Evolutionary conservation across 345 rosid genomes (phyloP).

Genomic region (Salix suchowensis): DNA sequence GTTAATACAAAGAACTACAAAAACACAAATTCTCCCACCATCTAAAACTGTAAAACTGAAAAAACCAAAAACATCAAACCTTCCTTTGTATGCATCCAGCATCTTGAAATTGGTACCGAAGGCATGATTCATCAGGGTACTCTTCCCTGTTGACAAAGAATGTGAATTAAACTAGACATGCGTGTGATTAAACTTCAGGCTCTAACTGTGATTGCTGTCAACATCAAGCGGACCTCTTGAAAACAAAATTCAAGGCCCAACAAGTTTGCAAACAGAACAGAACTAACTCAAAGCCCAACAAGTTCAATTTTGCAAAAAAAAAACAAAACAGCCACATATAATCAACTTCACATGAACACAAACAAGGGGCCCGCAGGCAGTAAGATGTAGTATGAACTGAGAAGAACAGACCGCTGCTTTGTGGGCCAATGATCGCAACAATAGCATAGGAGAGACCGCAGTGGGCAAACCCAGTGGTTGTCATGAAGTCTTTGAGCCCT

Average conservation of each 20-base stretch:
- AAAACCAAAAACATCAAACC: too few species aligned
- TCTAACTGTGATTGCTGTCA: too few species aligned
- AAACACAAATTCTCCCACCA: too few species aligned
- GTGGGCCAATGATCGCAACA: conserved; percentile 82
- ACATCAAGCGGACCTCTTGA: too few species aligned
- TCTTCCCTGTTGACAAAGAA: neutral
- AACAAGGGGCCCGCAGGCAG: neutral
- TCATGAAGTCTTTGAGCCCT: conserved; percentile 53
- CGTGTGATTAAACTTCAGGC: neutral
- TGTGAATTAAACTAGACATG: neutral
- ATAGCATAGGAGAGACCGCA: conserved; percentile 73
- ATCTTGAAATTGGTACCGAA: neutral
- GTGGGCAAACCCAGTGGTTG: conserved; percentile 39
- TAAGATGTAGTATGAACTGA: neutral
- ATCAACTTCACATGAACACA: neutral
- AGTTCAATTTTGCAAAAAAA: too few species aligned
- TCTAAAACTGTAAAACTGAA: too few species aligned
- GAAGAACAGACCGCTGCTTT: conserved; percentile 53
- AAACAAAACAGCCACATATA: too few species aligned
- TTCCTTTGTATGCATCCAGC: neutral
- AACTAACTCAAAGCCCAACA: too few species aligned
- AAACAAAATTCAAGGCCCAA: too few species aligned
- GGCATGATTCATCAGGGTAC: neutral
- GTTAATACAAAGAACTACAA: too few species aligned
- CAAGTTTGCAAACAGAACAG: too few species aligned